Evolutionary conservation across 441 rosid species (phyloP), one percentile per base, ranked within the genome.

Genomic region (Adansonia madagascariensis): DNA sequence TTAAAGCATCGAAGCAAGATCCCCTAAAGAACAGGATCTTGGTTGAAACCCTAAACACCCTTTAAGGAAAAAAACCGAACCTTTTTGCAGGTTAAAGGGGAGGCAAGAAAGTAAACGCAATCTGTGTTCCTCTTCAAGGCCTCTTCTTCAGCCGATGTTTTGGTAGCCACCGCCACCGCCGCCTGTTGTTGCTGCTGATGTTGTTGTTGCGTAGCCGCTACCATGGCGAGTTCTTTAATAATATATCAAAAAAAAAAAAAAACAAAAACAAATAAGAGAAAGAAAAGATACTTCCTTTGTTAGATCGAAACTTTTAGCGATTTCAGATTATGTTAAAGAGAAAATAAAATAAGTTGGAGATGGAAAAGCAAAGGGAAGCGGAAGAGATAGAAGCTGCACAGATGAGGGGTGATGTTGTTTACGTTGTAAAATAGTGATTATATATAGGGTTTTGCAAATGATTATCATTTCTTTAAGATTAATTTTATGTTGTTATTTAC

Each of bases 21-120:
- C 81, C 50, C 53, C 5, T 24, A 11, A 60, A 35, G 24, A 77
- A 71, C 24, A 22, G 41, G 61, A 72, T 59, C 59, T 68, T 49
- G 71, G 8, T 6, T 53, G 7, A 72, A 67, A 76, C 59, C 68
- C 56, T 9, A 69, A 81, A 14, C 24, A 79, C 64, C 50, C 63
- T 59, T 59, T 55, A n/a, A 35, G 8, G 8, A 7, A 50, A 14
- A 59, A 12, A 69, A 17, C 62, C 1, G n/a, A 3, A 61, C 77
- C 67, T 62, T 74, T 73, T 59, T 94, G 94, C 99, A 95, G 85
- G 98, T 94, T 79, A 91, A 83, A 84, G 99, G 99, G 70, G 98
- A 94, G n/a, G 99, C 98, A 46, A 94, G 95, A 75, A 94, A 94
- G 85, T 95, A 95, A 81, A 95, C 98, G 80, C 99, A 95, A 86